A percentile compares a stretch with the other conserved stretches of the same genome.
These are phyloP conservation scores for Obba rivulosa DNA, from an alignment of 768 basidiomycete genomes.

Conservation along the genomic window DNA sequence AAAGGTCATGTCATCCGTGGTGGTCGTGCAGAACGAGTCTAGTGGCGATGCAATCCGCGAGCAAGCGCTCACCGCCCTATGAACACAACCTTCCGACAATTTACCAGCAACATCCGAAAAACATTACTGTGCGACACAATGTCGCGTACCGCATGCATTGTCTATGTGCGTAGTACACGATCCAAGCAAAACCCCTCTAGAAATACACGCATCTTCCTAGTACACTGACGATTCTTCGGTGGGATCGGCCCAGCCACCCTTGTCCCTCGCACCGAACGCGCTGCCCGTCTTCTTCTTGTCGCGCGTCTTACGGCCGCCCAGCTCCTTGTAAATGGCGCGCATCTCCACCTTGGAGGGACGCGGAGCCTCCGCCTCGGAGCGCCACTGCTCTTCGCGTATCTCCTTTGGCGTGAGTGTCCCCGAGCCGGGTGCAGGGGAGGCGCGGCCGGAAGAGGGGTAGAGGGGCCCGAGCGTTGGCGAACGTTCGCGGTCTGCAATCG, in stretches of 20 bases:
- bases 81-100: too few relatives aligned
- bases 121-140: too few relatives aligned
- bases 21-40: too few relatives aligned
- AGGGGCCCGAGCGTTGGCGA: slow-evolving; percentile 35
- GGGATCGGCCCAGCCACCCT: slow-evolving; percentile 65
- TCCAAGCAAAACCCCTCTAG: too few relatives aligned
- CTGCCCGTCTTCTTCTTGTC: slow-evolving; percentile 69
- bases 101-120: too few relatives aligned
- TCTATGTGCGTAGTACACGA: too few relatives aligned
- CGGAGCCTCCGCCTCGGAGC: slow-evolving; percentile 44
- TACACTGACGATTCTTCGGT: slow-evolving; percentile 12
- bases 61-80: too few relatives aligned
- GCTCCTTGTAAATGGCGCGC: slow-evolving; percentile 87
- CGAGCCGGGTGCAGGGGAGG: slow-evolving; percentile 40
- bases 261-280: slow-evolving; percentile 57
- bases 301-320: slow-evolving; percentile 78
- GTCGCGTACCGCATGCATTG: too few relatives aligned
- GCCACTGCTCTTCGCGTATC: slow-evolving; percentile 74
- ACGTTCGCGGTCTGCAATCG: slow-evolving; percentile 31
- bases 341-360: slow-evolving; percentile 77
- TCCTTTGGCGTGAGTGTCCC: slow-evolving; percentile 80
- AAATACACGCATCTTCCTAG: too few relatives aligned
- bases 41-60: too few relatives aligned
- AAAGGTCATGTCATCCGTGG: too few relatives aligned
- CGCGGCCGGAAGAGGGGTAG: slow-evolving; percentile 34